These are phyloP conservation scores for Scleroderma bovista DNA, from an alignment of 768 basidiomycete species.

Conservation along the genomic window DNA sequence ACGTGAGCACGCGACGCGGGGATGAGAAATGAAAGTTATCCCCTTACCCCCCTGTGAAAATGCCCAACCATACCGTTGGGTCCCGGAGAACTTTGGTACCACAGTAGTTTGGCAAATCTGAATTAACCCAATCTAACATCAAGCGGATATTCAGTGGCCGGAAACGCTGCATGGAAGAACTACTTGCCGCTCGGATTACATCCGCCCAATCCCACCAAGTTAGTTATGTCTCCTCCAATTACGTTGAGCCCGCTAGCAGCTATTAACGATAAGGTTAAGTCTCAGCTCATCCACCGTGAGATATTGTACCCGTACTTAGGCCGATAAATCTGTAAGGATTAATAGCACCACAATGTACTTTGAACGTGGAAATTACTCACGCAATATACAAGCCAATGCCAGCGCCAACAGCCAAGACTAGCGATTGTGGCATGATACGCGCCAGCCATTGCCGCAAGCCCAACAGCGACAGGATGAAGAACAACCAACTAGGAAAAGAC, in stretches of 20 bases:
- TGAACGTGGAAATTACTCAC: slow-evolving; percentile 40
- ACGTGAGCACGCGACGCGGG: slow-evolving; percentile 2
- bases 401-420: slow-evolving; percentile 78
- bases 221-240: slow-evolving; percentile 66
- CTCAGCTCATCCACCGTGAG: not conserved
- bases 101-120: slow-evolving; percentile 55
- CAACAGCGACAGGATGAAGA: slow-evolving; percentile 71
- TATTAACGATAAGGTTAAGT: slow-evolving; percentile 19
- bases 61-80: slow-evolving; percentile 85
- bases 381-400: slow-evolving; percentile 89
- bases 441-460: slow-evolving; percentile 89
- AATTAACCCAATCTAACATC: slow-evolving; percentile 37
- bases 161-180: slow-evolving; percentile 5
- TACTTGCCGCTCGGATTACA: slow-evolving; percentile 49
- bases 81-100: slow-evolving; percentile 55
- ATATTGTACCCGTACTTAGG: slow-evolving; percentile 41
- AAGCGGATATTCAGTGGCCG: not conserved
- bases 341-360: slow-evolving; percentile 3
- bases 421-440: slow-evolving; percentile 82
- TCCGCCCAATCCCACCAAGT: slow-evolving; percentile 73
- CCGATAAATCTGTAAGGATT: slow-evolving; percentile 57
- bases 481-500: slow-evolving; percentile 56
- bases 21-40: not conserved
- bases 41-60: slow-evolving; percentile 74
- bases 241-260: slow-evolving; percentile 66